A percentile compares a stretch with the other conserved stretches of the same genome.
These are phyloP conservation scores for Sesbania bispinosa DNA, from an alignment of 306 rosid species.

Conservation along the genomic window DNA sequence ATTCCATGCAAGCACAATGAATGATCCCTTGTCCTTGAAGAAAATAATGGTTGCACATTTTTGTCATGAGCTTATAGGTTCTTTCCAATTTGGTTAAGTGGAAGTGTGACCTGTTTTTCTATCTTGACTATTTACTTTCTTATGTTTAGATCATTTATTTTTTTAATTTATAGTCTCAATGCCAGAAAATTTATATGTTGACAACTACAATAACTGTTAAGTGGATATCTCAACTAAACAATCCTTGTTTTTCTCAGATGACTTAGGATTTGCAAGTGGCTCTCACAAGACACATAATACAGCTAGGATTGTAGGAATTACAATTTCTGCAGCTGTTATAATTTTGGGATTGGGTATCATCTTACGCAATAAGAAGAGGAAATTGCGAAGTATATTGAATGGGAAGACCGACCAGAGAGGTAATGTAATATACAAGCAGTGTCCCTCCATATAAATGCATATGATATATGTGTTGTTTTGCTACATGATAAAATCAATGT, in stretches of 20 bases:
- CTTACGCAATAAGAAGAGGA: conserved; percentile 41
- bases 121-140: not conserved
- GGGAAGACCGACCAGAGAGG: conserved; percentile 36
- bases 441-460: not conserved
- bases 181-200: not conserved
- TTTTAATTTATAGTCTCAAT: not conserved
- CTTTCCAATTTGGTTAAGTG: too few species aligned
- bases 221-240: not conserved
- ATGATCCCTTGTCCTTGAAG: not conserved
- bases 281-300: conserved; percentile 33
- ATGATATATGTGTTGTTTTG: not conserved
- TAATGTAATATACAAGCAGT: conserved; percentile 19
- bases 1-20: not conserved
- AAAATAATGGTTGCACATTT: too few species aligned
- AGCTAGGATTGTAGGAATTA: conserved; percentile 32
- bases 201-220: not conserved
- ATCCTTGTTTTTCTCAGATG: conserved; percentile 28
- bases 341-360: conserved; percentile 37
- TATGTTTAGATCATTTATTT: not conserved
- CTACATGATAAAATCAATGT: not conserved
- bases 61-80: too few species aligned
- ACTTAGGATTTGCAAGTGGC: conserved; percentile 23
- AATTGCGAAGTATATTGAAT: not conserved
- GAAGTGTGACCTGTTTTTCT: not conserved
- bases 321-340: conserved; percentile 36